Conservation (phyloP, 2,329 filamentous ascomycete species). For the Spiromastix sp. region DNA sequence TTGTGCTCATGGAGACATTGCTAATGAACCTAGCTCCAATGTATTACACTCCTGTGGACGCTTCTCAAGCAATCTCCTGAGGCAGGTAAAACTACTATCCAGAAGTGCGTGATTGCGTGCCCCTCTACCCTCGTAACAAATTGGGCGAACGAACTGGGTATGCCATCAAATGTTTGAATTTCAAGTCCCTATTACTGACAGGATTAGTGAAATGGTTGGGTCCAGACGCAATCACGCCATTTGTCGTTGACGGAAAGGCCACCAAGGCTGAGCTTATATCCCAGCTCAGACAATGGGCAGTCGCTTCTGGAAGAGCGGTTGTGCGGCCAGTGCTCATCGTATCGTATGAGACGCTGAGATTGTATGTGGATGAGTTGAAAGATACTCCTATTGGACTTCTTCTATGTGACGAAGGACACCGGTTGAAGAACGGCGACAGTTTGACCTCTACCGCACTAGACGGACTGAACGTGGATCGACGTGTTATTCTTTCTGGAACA, state of each 20-base stretch:
- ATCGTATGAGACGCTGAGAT: conserved; percentile 87
- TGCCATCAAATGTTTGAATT: conserved; percentile 6
- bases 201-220: conserved; percentile 80
- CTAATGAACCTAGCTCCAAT: conserved; percentile 54
- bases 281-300: conserved; percentile 90
- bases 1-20: conserved; percentile 1
- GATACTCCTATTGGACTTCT: conserved; percentile 84
- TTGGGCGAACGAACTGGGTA: conserved; percentile 83
- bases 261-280: conserved; percentile 85
- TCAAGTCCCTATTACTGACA: neutral
- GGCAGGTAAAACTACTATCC: conserved; percentile 84
- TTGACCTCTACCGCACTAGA: conserved; percentile 91
- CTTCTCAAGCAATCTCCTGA: conserved; percentile 90
- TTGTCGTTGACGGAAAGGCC: conserved; percentile 93
- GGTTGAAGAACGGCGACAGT: conserved; percentile 91
- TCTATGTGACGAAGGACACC: conserved; percentile 92
- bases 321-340: conserved; percentile 93
- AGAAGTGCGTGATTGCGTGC: conserved; percentile 94
- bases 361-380: conserved; percentile 84
- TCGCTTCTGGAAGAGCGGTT: conserved; percentile 77
- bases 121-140: conserved; percentile 94
- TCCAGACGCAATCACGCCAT: conserved; percentile 78
- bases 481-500: conserved; percentile 91
- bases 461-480: conserved; percentile 74
- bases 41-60: conserved; percentile 94